Evolutionary conservation across 108 stramenopile genomes (phyloP), one percentile per base, ranked within the genome.

Genomic region (Pseudonitzschia multistriata): DNA sequence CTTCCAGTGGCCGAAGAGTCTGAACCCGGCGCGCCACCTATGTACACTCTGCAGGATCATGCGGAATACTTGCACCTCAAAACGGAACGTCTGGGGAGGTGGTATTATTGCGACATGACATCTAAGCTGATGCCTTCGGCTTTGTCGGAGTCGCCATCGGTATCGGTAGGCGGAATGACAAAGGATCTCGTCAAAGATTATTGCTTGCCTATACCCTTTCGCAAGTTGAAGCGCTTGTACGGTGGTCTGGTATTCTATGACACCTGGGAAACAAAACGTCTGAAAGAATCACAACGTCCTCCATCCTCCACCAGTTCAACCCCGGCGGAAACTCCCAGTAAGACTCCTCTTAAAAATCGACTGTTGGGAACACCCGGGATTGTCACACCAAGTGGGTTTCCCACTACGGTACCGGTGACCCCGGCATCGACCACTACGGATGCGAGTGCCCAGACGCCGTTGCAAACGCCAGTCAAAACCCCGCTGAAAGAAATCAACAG

Each of bases 21-120:
- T 29, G 56, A 40, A 8, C 19, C 27, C 22, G 30, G 62, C n/a
- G 39, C 53, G 34, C 69, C 55, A 1, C 24, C 62, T 6, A 28
- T 54, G 31, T 79, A 79, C 40, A 79, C 74, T 17, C 52, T 79
- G 37, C 55, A 77, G 21, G 81, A 83, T 60, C 78, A 83, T 70
- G 81, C 78, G 14, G 68, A 76, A 33, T 70, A 60, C 70, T 49
- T 83, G 24, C 34, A 72, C 34, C 53, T 79, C 11, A 42, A 36
- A 54, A 74, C 66, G n/a, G 81, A 83, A 72, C 49, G 45, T 7
- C 50, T 34, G 19, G 81, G 75, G 25, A 75, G 63, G 7, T 76
- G 76, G 75, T 81, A 77, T 54, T 81, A 68, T 39, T 68, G 66
- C 37, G 66, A 75, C 21, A 72, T 76, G 67, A 72, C 59, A 15